Evolutionary conservation across 2,329 filamentous ascomycete genomes (phyloP).

Genomic region (Colletotrichum costaricense): DNA sequence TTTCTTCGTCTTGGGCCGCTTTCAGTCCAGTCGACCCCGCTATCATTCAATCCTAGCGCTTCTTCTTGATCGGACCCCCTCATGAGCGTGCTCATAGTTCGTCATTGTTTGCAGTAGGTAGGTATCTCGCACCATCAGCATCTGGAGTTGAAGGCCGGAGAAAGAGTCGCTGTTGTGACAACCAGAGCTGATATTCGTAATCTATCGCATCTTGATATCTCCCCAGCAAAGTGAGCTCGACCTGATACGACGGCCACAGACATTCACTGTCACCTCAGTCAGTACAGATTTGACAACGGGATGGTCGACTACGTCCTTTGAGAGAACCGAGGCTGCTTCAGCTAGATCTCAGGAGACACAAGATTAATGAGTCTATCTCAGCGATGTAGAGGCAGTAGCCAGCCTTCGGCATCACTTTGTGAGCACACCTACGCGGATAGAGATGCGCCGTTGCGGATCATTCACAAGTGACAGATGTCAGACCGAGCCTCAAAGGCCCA

Average conservation of each 20-base stretch:
- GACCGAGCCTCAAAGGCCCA: constrained; percentile 4
- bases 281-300: not conserved
- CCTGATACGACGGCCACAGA: not conserved
- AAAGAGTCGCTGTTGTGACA: not conserved
- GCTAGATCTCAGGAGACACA: not conserved
- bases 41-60: constrained; percentile 5
- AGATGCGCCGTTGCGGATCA: constrained; percentile 14
- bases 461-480: constrained; percentile 23
- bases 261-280: not conserved
- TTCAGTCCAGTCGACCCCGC: constrained; percentile 16
- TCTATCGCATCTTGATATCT: not conserved
- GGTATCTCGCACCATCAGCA: not conserved
- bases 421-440: not conserved
- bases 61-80: not conserved
- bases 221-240: not conserved
- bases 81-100: constrained; percentile 14
- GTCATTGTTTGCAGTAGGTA: constrained; percentile 3
- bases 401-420: not conserved
- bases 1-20: constrained; percentile 3
- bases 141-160: not conserved
- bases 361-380: not conserved
- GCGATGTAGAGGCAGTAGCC: not conserved
- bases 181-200: not conserved
- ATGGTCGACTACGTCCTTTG: not conserved
- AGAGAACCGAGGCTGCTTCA: not conserved